These are phyloP conservation scores for Wickerhamomyces strasburgensis DNA, from an alignment of 805 yeast species.

Conservation along the genomic window DNA sequence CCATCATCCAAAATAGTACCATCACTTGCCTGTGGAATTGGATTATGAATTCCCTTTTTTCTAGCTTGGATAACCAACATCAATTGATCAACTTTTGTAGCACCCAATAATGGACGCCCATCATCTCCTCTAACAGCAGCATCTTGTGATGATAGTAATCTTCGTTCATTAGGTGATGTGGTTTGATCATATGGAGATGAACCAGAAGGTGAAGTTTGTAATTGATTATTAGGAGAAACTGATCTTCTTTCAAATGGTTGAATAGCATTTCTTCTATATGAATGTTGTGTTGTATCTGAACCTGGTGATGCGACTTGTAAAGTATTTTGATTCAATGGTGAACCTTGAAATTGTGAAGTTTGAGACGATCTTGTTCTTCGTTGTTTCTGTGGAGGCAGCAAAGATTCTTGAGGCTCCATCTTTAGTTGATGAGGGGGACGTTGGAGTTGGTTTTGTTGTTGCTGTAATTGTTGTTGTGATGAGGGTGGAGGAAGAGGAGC, in stretches of 20 bases:
- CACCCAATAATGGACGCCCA: constrained; percentile 70
- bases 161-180: constrained; percentile 15
- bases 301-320: constrained; percentile 2
- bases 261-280: constrained; percentile 12
- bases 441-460: constrained; percentile 1
- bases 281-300: constrained; percentile 3
- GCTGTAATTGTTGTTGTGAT: constrained; percentile 6
- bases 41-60: constrained; percentile 65
- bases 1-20: constrained; percentile 60
- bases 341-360: constrained; percentile 1
- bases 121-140: constrained; percentile 45
- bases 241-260: constrained; percentile 5
- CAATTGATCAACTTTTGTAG: constrained; percentile 84
- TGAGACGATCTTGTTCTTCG: not conserved
- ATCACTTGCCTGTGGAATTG: constrained; percentile 59
- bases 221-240: constrained; percentile 4
- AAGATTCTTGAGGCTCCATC: not conserved
- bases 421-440: not conserved
- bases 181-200: constrained; percentile 14
- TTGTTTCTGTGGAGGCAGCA: not conserved
- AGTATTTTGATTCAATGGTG: constrained; percentile 1
- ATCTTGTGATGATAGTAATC: constrained; percentile 42
- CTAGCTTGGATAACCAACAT: constrained; percentile 91
- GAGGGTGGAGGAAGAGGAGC: constrained; percentile 1
- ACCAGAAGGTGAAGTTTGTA: constrained; percentile 9